Percentiles rank a stretch among this genome's conserved stretches.
Evolutionary conservation across 1,139 yeast species (phyloP).

Genomic region (Candida sp.): DNA sequence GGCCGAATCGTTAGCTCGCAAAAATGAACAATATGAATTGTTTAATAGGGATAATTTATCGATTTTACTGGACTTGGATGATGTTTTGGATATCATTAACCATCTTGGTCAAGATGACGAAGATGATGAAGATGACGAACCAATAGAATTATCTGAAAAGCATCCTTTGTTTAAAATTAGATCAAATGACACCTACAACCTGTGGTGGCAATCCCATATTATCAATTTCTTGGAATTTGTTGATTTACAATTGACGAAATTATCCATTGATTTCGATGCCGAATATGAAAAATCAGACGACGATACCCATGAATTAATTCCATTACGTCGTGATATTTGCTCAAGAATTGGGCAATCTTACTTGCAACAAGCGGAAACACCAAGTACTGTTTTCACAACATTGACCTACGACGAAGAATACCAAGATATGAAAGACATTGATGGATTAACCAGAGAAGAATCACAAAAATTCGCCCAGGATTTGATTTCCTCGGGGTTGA

Average conservation of each 20-base stretch:
- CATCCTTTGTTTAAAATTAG: constrained; percentile 55
- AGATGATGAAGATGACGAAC: constrained; percentile 20
- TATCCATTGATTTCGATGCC: constrained; percentile 9
- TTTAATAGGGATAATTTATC: constrained; percentile 44
- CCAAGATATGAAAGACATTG: constrained; percentile 34
- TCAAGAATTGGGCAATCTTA: constrained; percentile 59
- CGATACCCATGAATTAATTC: constrained; percentile 7
- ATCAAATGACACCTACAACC: constrained; percentile 35
- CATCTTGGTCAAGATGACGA: constrained; percentile 38
- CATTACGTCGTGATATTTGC: constrained; percentile 35
- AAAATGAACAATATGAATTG: constrained; percentile 18
- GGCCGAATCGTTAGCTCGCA: constrained; percentile 37
- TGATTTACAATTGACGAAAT: constrained; percentile 16
- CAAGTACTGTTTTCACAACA: constrained; percentile 52
- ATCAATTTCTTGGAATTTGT: constrained; percentile 38
- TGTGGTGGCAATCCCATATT: constrained; percentile 58
- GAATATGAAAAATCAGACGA: constrained; percentile 7
- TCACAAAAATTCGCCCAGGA: constrained; percentile 51
- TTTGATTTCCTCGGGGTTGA: constrained; percentile 53
- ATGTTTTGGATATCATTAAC: constrained; percentile 60
- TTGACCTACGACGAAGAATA: constrained; percentile 57
- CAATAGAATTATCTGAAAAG: constrained; percentile 31
- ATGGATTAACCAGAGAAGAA: constrained; percentile 36
- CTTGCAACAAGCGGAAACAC: constrained; percentile 61
- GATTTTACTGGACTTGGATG: constrained; percentile 56